These are phyloP conservation scores for Colletotrichum abscissum DNA, from an alignment of 2,329 filamentous ascomycete genomes.

Conservation along the genomic window DNA sequence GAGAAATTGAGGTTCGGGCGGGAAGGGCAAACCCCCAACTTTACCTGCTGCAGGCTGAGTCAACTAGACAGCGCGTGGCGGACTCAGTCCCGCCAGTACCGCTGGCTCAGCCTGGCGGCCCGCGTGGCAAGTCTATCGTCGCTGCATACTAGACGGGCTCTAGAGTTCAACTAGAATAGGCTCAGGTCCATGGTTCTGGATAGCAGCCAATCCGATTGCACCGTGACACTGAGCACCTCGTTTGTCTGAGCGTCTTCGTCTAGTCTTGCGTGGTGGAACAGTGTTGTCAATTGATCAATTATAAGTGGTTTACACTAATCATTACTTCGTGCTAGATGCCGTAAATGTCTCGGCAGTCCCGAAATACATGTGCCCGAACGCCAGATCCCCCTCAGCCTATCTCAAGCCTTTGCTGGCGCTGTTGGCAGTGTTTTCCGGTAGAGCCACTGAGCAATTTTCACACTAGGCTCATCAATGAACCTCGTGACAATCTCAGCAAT, in stretches of 20 bases:
- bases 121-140: conserved; percentile 4
- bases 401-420: neutral
- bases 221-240: neutral
- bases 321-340: neutral
- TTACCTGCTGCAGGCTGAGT: neutral
- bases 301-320: neutral
- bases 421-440: conserved; percentile 58
- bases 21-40: neutral
- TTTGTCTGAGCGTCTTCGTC: neutral
- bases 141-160: neutral
- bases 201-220: neutral
- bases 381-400: neutral
- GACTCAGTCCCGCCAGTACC: neutral
- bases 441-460: conserved; percentile 66
- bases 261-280: too few relatives aligned
- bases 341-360: neutral
- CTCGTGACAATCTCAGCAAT: conserved; percentile 67
- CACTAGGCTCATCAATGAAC: conserved; percentile 69
- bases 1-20: neutral
- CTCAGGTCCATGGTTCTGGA: neutral
- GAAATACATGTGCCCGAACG: neutral
- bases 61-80: neutral
- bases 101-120: neutral
- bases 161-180: neutral
- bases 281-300: neutral